Conservation (phyloP, 2,329 filamentous ascomycete genomes). For the Berkeleyomyces basicola region DNA sequence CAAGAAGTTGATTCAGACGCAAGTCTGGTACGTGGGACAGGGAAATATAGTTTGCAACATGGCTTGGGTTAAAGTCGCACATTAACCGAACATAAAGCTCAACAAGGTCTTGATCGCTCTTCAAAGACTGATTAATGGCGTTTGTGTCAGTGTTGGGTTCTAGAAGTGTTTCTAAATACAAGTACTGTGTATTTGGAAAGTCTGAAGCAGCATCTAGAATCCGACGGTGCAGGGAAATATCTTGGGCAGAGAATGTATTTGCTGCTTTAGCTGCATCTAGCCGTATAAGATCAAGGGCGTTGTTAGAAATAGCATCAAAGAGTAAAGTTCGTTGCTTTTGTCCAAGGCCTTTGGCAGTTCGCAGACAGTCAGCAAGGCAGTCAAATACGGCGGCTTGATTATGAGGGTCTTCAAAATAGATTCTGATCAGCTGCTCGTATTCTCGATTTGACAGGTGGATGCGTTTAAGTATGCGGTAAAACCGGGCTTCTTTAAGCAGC, state of each 20-base stretch:
- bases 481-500: constrained; percentile 61
- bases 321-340: constrained; percentile 60
- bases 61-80: constrained; percentile 66
- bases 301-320: constrained; percentile 44
- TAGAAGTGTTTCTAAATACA: constrained; percentile 61
- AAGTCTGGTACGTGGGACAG: constrained; percentile 61
- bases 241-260: constrained; percentile 43
- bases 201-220: constrained; percentile 41
- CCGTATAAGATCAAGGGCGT: constrained; percentile 48
- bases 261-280: constrained; percentile 52
- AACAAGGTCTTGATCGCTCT: constrained; percentile 43
- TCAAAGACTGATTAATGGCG: constrained; percentile 15
- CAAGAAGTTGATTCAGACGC: constrained; percentile 62
- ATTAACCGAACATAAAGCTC: constrained; percentile 83
- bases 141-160: constrained; percentile 31
- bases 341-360: constrained; percentile 39
- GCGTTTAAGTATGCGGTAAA: constrained; percentile 82
- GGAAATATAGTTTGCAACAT: constrained; percentile 75
- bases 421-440: constrained; percentile 59
- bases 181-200: constrained; percentile 48
- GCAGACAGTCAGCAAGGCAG: constrained; percentile 60
- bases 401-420: constrained; percentile 72
- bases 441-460: constrained; percentile 68
- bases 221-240: constrained; percentile 47
- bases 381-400: constrained; percentile 62